Conservation (phyloP, 163 green algal species). For the Scenedesmus sp. region DNA sequence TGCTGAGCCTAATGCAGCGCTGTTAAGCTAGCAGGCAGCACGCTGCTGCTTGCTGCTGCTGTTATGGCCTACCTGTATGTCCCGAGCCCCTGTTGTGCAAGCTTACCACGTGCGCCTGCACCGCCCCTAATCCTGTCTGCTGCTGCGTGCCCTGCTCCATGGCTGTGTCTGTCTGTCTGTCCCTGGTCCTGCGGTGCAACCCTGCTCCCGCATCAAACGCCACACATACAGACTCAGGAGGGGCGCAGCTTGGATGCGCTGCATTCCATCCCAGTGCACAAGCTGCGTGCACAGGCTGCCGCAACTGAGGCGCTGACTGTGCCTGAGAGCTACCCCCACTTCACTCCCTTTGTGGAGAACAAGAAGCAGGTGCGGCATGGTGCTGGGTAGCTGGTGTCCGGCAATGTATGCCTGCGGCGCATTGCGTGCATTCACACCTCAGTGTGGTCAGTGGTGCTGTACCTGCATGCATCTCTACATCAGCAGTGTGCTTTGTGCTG, state of each 20-base stretch:
- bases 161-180: not conserved
- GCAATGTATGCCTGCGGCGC: not conserved
- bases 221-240: not conserved
- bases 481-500: no score
- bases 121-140: not conserved
- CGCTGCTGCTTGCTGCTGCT: not conserved
- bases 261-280: conserved; percentile 35
- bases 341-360: conserved; percentile 57
- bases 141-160: not conserved
- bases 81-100: not conserved
- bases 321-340: conserved; percentile 52
- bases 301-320: not conserved
- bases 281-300: conserved; percentile 34
- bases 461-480: no score
- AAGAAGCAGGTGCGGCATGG: conserved; percentile 32
- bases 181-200: no score
- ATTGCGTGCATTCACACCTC: not conserved
- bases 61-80: not conserved
- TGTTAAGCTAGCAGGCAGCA: not conserved
- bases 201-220: not conserved
- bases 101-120: not conserved
- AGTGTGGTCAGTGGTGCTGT: not conserved
- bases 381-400: not conserved
- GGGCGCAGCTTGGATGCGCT: not conserved
- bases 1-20: no score